A percentile compares a stretch with the other conserved stretches of the same genome.
phyloP scores from a whole-genome alignment of 78 protist species.

The Creolimax fragrantissima region DNA sequence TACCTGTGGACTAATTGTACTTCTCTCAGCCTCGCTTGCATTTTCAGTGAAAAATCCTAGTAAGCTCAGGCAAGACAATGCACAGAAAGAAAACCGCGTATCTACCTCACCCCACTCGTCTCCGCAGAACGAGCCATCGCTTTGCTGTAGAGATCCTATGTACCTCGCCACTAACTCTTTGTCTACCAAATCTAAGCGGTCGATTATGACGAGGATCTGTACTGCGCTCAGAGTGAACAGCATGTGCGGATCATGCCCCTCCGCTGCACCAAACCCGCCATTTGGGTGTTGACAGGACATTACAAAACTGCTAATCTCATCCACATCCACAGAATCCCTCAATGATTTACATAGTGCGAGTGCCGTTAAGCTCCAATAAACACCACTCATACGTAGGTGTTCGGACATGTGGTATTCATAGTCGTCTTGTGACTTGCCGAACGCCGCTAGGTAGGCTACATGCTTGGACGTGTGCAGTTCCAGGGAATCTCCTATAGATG shows the following conservation, averaged over 20 bases:
- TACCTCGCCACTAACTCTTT: conserved; percentile 25
- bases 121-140: conserved; percentile 94
- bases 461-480: neutral
- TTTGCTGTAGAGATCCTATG: conserved; percentile 68
- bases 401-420: conserved; percentile 81
- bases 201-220: conserved; percentile 52
- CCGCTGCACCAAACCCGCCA: conserved; percentile 90
- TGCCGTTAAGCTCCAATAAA: conserved; percentile 87
- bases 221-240: conserved; percentile 88
- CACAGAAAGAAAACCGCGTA: conserved; percentile 90
- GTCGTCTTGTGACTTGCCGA: conserved; percentile 30
- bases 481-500: neutral
- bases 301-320: conserved; percentile 39
- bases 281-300: neutral
- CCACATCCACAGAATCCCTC: conserved; percentile 41
- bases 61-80: conserved; percentile 68
- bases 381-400: conserved; percentile 80
- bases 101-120: conserved; percentile 98
- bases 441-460: neutral
- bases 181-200: conserved; percentile 50
- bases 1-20: neutral
- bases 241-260: conserved; percentile 90
- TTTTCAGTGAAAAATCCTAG: neutral
- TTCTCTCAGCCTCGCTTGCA: neutral
- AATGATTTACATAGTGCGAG: conserved; percentile 45